Percentiles rank a stretch among this genome's conserved stretches.
These are phyloP conservation scores for Hortiboletus rubellus DNA, from an alignment of 1,284 basidiomycete genomes.

Conservation along the genomic window DNA sequence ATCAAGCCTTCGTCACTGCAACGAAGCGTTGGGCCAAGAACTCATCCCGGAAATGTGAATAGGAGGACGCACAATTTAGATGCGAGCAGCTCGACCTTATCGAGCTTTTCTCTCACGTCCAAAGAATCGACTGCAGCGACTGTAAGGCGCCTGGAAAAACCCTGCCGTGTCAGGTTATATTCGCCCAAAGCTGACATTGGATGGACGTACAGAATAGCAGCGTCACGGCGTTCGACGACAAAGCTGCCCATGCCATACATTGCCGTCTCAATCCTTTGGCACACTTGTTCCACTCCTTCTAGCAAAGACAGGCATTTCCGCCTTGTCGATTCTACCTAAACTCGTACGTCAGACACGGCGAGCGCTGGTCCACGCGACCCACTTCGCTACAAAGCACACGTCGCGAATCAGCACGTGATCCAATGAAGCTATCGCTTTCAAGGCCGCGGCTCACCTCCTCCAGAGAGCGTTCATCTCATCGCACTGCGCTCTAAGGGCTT, in stretches of 20 bases:
- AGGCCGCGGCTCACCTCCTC: slow-evolving; percentile 9
- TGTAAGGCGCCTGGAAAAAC: no score
- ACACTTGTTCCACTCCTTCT: background rate
- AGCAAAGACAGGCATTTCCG: background rate
- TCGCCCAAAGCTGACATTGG: no score
- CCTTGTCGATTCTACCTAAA: background rate
- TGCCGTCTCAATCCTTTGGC: no score
- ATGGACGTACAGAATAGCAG: no score
- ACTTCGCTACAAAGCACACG: background rate
- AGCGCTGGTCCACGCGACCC: background rate
- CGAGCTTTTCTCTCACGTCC: background rate
- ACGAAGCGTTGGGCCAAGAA: background rate
- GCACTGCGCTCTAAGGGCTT: background rate
- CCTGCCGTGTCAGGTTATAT: no score
- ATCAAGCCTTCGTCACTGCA: no score
- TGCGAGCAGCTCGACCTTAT: background rate
- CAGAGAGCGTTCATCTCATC: background rate
- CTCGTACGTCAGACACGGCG: background rate
- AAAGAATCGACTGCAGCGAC: background rate
- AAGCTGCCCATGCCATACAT: background rate
- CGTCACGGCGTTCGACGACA: background rate
- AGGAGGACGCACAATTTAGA: background rate
- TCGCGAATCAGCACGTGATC: background rate
- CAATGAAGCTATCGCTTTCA: background rate
- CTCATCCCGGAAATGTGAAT: background rate